Evolutionary conservation across 805 yeast species (phyloP).

Genomic region (Ogataea nonfermentans): DNA sequence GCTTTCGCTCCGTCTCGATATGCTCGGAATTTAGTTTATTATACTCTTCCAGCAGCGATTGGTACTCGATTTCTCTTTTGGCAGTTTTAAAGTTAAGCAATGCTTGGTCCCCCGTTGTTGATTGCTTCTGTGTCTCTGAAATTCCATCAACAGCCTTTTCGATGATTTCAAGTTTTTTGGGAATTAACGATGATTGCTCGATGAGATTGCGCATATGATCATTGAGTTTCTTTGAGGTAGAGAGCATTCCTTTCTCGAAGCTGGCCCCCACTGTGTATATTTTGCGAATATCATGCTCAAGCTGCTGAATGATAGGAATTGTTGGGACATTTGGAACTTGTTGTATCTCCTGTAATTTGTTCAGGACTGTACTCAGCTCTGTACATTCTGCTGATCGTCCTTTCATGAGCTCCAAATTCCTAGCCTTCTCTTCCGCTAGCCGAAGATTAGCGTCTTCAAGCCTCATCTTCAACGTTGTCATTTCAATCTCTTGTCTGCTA

Average conservation of each 20-base stretch:
- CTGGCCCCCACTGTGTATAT: conserved; percentile 8
- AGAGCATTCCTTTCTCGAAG: conserved; percentile 8
- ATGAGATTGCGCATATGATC: conserved; percentile 3
- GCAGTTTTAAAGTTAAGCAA: conserved; percentile 9
- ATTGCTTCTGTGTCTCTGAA: conserved; percentile 4
- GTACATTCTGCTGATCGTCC: conserved; percentile 28
- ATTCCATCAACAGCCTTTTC: conserved; percentile 1
- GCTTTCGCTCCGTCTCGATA: neutral
- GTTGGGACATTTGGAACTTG: too few species aligned
- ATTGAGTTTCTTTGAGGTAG: neutral
- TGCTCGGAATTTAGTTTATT: conserved; percentile 5
- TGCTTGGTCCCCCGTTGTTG: conserved; percentile 5
- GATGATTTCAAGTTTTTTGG: conserved; percentile 1
- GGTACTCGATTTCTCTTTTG: conserved; percentile 9
- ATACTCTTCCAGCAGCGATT: conserved; percentile 10
- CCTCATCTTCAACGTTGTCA: conserved; percentile 35
- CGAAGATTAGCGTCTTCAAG: conserved; percentile 45
- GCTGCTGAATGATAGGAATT: neutral
- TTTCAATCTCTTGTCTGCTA: conserved; percentile 23
- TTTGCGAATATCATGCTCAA: conserved; percentile 3
- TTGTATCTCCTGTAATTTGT: too few species aligned
- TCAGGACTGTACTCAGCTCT: conserved; percentile 9
- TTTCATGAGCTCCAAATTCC: conserved; percentile 29
- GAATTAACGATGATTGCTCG: neutral
- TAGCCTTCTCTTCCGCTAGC: conserved; percentile 46